phyloP scores from a whole-genome alignment of 2,329 filamentous ascomycete genomes.

The Fusarium palustre region DNA sequence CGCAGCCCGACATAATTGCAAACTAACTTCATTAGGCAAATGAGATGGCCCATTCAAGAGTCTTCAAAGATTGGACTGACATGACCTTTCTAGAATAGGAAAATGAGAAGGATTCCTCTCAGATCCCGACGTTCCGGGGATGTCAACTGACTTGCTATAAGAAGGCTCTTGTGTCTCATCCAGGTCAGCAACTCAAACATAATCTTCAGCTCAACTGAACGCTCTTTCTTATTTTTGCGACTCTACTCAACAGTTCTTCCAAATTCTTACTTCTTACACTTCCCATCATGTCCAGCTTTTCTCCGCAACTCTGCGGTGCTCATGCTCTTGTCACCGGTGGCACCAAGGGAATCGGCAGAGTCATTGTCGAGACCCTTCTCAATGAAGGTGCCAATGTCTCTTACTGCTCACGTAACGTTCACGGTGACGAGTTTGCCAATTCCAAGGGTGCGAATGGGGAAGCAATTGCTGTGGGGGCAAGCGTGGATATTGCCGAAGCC shows the following conservation, averaged over 20 bases:
- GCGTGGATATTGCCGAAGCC: constrained; percentile 40
- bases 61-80: neutral
- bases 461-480: constrained; percentile 35
- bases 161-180: too few species aligned
- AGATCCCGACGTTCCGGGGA: neutral
- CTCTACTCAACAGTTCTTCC: neutral
- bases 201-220: neutral
- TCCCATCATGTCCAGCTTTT: constrained; percentile 11
- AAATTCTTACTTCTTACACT: neutral
- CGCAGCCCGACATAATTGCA: rapidly evolving
- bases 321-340: constrained; percentile 16
- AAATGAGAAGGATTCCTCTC: neutral
- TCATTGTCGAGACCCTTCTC: constrained; percentile 39
- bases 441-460: constrained; percentile 17
- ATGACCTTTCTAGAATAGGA: neutral
- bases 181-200: neutral
- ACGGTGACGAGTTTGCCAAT: constrained; percentile 38
- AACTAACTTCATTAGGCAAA: constrained; percentile 5
- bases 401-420: constrained; percentile 39
- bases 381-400: constrained; percentile 46
- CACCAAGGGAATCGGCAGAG: constrained; percentile 44
- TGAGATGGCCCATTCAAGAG: neutral
- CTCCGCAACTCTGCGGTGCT: constrained; percentile 17
- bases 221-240: too few species aligned
- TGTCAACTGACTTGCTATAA: neutral